Evolutionary conservation across 768 basidiomycete genomes (phyloP).

Genomic region (Pulveroboletus sp.): DNA sequence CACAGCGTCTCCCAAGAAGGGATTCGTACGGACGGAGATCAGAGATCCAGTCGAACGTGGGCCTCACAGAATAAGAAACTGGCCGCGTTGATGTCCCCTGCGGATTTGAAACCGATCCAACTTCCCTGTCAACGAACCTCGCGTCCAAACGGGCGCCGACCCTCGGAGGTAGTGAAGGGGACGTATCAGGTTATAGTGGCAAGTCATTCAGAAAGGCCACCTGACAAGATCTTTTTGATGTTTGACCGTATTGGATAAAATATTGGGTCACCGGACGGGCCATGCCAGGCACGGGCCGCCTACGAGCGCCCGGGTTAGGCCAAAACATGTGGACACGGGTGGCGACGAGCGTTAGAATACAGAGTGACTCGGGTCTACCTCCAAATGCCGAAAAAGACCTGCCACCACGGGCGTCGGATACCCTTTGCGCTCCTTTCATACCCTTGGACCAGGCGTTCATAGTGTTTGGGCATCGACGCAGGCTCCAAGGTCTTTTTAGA

Average conservation of each 20-base stretch:
- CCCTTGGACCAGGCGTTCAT: slow-evolving; percentile 66
- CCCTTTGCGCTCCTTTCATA: slow-evolving; percentile 72
- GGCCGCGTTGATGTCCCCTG: neutral
- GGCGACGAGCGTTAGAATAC: neutral
- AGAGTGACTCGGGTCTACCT: slow-evolving; percentile 8
- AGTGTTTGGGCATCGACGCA: slow-evolving; percentile 67
- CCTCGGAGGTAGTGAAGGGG: neutral
- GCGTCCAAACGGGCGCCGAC: neutral
- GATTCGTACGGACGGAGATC: neutral
- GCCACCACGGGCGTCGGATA: slow-evolving; percentile 81
- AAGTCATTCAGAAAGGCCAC: neutral
- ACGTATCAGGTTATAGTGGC: neutral
- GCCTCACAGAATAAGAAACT: neutral
- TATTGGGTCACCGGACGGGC: neutral
- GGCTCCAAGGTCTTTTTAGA: slow-evolving; percentile 62
- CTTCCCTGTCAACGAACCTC: neutral
- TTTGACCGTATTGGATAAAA: neutral
- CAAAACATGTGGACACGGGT: no score
- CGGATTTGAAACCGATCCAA: neutral
- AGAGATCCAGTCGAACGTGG: neutral
- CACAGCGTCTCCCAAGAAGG: slow-evolving; percentile 3
- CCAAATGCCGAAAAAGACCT: slow-evolving; percentile 76
- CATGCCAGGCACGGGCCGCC: neutral
- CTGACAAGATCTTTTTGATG: neutral
- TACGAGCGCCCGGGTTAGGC: no score